A percentile compares a stretch with the other conserved stretches of the same genome.
phyloP scores from a whole-genome alignment of 2,329 filamentous ascomycete species.

The Aaosphaeria arxii region DNA sequence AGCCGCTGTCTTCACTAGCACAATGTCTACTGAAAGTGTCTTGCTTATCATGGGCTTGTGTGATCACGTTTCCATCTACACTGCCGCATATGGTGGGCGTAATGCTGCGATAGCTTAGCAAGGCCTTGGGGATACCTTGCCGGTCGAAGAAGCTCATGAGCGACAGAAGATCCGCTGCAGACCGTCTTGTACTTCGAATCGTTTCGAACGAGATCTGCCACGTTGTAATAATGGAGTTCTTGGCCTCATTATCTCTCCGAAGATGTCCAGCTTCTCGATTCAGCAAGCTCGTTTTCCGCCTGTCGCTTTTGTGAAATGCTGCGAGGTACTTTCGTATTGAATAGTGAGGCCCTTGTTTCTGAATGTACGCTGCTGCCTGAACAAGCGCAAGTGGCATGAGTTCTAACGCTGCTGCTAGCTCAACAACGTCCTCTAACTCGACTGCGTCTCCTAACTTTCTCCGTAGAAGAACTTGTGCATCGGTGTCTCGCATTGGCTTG shows the following conservation, averaged over 20 bases:
- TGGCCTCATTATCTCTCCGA: slow-evolving; percentile 25
- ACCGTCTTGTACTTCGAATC: slow-evolving; percentile 20
- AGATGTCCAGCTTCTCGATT: slow-evolving; percentile 7
- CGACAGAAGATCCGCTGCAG: slow-evolving; percentile 43
- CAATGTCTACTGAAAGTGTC: background rate
- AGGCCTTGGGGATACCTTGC: slow-evolving; percentile 17
- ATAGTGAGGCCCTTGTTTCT: slow-evolving; percentile 1
- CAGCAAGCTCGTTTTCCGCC: slow-evolving; percentile 12
- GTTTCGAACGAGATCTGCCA: slow-evolving; percentile 30
- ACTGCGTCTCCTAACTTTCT: background rate
- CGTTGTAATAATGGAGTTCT: slow-evolving; percentile 34
- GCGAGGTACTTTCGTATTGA: slow-evolving; percentile 34
- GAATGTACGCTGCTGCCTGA: slow-evolving; percentile 31
- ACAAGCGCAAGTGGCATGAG: slow-evolving; percentile 30
- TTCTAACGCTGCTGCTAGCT: slow-evolving; percentile 3
- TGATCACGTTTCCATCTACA: background rate
- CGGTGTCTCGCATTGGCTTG: slow-evolving; percentile 5
- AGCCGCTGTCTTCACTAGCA: background rate
- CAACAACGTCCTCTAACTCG: background rate
- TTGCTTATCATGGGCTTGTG: background rate
- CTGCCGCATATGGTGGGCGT: background rate
- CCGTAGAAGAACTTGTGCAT: slow-evolving; percentile 4
- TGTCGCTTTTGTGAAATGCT: slow-evolving; percentile 33
- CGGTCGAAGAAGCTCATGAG: slow-evolving; percentile 26
- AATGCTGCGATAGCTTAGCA: slow-evolving; percentile 7